phyloP scores from a whole-genome alignment of 2,329 filamentous ascomycete species.

The Nannizziopsis arthrosporioides region DNA sequence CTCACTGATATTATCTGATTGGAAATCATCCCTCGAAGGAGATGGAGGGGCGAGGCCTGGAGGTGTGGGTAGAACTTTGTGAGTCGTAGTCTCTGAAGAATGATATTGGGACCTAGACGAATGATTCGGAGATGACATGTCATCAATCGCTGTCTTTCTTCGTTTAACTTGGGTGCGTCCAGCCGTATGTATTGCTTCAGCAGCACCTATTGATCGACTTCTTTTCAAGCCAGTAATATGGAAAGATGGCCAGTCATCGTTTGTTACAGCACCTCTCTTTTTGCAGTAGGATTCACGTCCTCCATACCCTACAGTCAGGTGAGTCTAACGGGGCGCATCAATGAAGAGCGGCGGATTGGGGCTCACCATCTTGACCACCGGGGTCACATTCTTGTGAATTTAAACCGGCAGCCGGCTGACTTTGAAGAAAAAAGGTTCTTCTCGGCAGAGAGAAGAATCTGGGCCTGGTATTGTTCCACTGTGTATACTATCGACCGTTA shows the following conservation, averaged over 20 bases:
- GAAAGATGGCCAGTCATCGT: too few relatives aligned
- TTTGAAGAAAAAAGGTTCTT: slow-evolving; percentile 27
- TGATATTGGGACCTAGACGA: too few relatives aligned
- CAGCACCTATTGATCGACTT: slow-evolving; percentile 15
- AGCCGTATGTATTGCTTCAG: not conserved
- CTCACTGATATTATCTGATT: too few relatives aligned
- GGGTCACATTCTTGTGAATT: slow-evolving; percentile 24
- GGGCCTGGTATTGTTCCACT: slow-evolving; percentile 9
- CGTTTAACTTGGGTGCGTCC: slow-evolving; percentile 2
- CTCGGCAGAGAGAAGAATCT: slow-evolving; percentile 27
- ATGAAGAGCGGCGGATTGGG: too few relatives aligned
- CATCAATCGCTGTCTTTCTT: slow-evolving; percentile 3
- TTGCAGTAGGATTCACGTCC: too few relatives aligned
- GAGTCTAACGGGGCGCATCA: too few relatives aligned
- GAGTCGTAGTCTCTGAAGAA: too few relatives aligned
- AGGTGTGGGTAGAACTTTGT: too few relatives aligned
- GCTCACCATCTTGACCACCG: slow-evolving; percentile 27
- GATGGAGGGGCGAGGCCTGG: too few relatives aligned
- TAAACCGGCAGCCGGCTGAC: slow-evolving; percentile 18
- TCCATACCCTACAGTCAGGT: too few relatives aligned
- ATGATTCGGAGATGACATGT: too few relatives aligned
- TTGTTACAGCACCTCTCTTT: slow-evolving; percentile 10
- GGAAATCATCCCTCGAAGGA: too few relatives aligned
- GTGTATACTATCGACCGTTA: not conserved
- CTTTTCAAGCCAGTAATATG: slow-evolving; percentile 15